Percentiles rank a stretch among this genome's conserved stretches.
phyloP scores from a whole-genome alignment of 805 yeast genomes.

The Cyberlindnera subsufficiens region DNA sequence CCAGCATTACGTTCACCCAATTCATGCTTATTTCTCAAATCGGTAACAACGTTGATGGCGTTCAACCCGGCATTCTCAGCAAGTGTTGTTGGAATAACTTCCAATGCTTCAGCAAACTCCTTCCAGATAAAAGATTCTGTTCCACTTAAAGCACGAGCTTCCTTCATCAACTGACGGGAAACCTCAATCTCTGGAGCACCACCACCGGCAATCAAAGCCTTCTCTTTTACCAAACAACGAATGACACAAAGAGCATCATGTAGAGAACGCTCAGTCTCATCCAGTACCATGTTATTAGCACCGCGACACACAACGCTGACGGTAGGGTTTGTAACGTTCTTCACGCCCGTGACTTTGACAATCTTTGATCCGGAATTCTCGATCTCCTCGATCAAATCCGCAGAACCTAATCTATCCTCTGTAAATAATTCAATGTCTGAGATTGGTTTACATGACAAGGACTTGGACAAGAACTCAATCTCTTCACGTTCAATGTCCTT shows the following conservation, averaged over 20 bases:
- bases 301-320: slow-evolving; percentile 93
- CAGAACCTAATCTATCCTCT: slow-evolving; percentile 88
- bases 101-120: slow-evolving; percentile 79
- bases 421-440: slow-evolving; percentile 92
- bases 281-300: slow-evolving; percentile 83
- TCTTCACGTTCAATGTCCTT: slow-evolving; percentile 98
- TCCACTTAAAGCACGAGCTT: slow-evolving; percentile 89
- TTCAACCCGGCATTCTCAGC: slow-evolving; percentile 98
- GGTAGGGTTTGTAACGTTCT: slow-evolving; percentile 68
- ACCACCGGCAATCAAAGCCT: slow-evolving; percentile 97
- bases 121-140: slow-evolving; percentile 56
- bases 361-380: slow-evolving; percentile 49
- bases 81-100: slow-evolving; percentile 90
- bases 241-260: slow-evolving; percentile 93
- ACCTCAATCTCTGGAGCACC: slow-evolving; percentile 98
- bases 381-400: slow-evolving; percentile 84
- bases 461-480: slow-evolving; percentile 76
- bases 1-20: slow-evolving; percentile 92
- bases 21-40: slow-evolving; percentile 85
- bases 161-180: slow-evolving; percentile 91
- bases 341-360: slow-evolving; percentile 81
- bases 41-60: slow-evolving; percentile 86
- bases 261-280: slow-evolving; percentile 94
- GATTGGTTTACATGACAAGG: slow-evolving; percentile 91
- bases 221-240: slow-evolving; percentile 81